A percentile compares a stretch with the other conserved stretches of the same genome.
These are phyloP conservation scores for Irpex rosettiformis DNA, from an alignment of 1,284 basidiomycete species.

Conservation along the genomic window DNA sequence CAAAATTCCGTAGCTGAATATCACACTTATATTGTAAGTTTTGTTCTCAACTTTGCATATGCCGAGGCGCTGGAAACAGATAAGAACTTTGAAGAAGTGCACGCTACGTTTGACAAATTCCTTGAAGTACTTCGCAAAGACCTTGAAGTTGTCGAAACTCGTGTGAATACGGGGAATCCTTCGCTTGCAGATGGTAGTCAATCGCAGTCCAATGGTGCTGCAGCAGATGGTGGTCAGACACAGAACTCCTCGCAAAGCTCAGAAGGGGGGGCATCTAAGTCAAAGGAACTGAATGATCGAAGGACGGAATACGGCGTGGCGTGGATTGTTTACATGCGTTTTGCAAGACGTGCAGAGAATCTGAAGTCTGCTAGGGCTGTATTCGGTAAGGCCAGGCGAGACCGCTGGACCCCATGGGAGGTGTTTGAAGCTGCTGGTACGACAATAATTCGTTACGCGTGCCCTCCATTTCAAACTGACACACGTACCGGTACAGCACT, in stretches of 20 bases:
- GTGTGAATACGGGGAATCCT: constrained; percentile 40
- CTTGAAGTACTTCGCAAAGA: constrained; percentile 67
- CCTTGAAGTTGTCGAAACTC: constrained; percentile 62
- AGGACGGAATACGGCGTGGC: constrained; percentile 66
- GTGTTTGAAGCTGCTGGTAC: constrained; percentile 89
- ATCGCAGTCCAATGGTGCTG: constrained; percentile 1
- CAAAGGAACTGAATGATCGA: constrained; percentile 56
- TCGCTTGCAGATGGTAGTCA: constrained; percentile 15
- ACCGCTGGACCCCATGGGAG: constrained; percentile 87
- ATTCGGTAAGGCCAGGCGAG: constrained; percentile 85
- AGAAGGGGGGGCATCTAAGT: constrained; percentile 44
- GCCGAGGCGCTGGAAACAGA: constrained; percentile 80
- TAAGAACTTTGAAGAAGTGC: constrained; percentile 64
- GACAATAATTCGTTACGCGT: constrained; percentile 23
- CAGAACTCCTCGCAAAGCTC: constrained; percentile 35
- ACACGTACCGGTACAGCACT: constrained; percentile 52
- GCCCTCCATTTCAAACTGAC: not conserved
- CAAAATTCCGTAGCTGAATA: not conserved
- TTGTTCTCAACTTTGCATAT: constrained; percentile 86
- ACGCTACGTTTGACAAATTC: constrained; percentile 69
- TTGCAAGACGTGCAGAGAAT: constrained; percentile 82
- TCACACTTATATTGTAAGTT: constrained; percentile 44
- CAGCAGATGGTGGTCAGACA: constrained; percentile 11
- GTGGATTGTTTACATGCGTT: constrained; percentile 92
- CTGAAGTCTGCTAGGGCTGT: constrained; percentile 75